These are phyloP conservation scores for Penicillium soppii DNA, from an alignment of 495 filamentous ascomycete genomes.

Conservation along the genomic window DNA sequence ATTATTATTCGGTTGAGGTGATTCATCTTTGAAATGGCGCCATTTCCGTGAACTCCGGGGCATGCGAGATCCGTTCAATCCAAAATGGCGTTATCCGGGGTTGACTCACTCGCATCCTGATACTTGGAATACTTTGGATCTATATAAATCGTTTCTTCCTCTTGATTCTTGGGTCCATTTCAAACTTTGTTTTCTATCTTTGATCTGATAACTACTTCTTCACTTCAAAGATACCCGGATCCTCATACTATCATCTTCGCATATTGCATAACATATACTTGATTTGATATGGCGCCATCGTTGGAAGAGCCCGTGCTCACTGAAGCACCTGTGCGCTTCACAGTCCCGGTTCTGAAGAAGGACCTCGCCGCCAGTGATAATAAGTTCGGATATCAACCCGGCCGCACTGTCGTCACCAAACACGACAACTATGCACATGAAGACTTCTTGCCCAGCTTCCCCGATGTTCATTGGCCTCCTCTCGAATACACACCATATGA, in stretches of 20 bases:
- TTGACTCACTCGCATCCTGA: conserved; percentile 16
- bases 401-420: conserved; percentile 41
- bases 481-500: conserved; percentile 50
- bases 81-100: conserved; percentile 10
- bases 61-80: conserved; percentile 15
- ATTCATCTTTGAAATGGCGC: conserved; percentile 34
- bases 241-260: background rate
- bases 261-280: background rate
- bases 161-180: background rate
- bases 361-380: conserved; percentile 16
- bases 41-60: conserved; percentile 21
- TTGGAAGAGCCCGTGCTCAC: conserved; percentile 25
- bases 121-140: background rate
- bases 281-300: conserved; percentile 34
- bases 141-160: conserved; percentile 10
- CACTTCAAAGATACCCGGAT: background rate
- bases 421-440: conserved; percentile 56
- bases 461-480: conserved; percentile 53
- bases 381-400: conserved; percentile 47
- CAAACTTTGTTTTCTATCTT: conserved; percentile 14
- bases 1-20: conserved; percentile 16
- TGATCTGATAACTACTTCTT: conserved; percentile 1
- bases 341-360: conserved; percentile 22
- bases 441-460: conserved; percentile 56
- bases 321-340: conserved; percentile 9